Evolutionary conservation across 805 yeast genomes (phyloP).

Genomic region (Ogataea paraovalis): DNA sequence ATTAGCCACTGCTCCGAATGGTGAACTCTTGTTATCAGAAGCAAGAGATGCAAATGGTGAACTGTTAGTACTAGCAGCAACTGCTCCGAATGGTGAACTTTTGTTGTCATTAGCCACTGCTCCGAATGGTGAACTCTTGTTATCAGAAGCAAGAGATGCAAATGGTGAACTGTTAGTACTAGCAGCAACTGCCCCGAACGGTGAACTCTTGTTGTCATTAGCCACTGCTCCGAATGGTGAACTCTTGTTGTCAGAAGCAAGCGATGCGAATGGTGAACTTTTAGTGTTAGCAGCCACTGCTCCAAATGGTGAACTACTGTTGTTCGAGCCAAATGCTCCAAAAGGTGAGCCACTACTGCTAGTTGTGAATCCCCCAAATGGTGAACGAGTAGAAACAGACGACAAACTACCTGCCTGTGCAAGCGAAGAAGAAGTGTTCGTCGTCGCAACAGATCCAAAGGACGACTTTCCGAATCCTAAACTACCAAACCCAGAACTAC

Average conservation of each 20-base stretch:
- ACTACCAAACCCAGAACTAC: neutral
- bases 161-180: conserved; percentile 9
- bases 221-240: neutral
- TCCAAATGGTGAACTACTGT: conserved; percentile 20
- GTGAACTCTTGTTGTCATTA: neutral
- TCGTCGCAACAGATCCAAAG: neutral
- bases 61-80: conserved; percentile 6
- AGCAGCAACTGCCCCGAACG: conserved; percentile 12
- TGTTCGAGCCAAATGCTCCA: conserved; percentile 3
- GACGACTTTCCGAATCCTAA: neutral
- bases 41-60: no score
- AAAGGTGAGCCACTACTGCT: conserved; percentile 16
- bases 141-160: conserved; percentile 16
- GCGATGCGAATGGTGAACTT: neutral
- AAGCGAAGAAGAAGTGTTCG: neutral
- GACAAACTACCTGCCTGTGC: no score
- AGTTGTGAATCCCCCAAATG: conserved; percentile 5
- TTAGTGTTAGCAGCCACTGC: conserved; percentile 7
- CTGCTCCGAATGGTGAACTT: conserved; percentile 8
- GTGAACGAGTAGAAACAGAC: conserved; percentile 10
- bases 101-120: no score
- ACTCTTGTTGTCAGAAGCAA: no score
- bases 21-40: conserved; percentile 20
- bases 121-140: no score
- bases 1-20: conserved; percentile 17